Conservation (phyloP, 305 asterid genomes). For the Fraxinus sp. region DNA sequence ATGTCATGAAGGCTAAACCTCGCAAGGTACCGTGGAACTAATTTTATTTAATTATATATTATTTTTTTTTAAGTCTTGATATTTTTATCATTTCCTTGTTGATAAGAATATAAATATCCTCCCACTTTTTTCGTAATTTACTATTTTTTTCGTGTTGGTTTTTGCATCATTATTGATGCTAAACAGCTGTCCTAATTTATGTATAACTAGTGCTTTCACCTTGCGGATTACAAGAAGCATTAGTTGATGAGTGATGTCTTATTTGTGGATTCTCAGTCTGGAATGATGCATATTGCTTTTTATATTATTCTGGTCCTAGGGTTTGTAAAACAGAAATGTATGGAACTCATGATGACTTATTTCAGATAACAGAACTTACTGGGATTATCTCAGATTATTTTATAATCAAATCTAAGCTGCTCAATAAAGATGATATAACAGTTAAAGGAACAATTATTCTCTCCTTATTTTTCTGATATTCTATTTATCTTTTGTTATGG, state of each 20-base stretch:
- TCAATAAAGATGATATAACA: neutral
- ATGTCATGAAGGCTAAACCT: conserved; percentile 97
- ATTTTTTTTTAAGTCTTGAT: neutral
- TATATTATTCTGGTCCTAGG: conserved; percentile 2
- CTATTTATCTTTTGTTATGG: neutral
- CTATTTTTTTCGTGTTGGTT: conserved; percentile 6
- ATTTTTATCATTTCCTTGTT: neutral
- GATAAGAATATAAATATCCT: neutral
- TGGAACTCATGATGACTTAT: neutral
- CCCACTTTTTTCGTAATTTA: conserved; percentile 9
- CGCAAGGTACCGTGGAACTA: conserved; percentile 67
- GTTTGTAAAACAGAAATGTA: neutral
- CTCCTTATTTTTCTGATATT: neutral
- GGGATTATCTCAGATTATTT: neutral
- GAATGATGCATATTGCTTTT: neutral
- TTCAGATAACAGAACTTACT: neutral
- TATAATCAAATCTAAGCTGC: neutral
- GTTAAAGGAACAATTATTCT: neutral
- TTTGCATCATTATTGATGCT: conserved; percentile 3
- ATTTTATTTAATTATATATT: neutral
- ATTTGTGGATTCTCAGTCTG: neutral
- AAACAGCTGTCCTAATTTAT: conserved; percentile 5
- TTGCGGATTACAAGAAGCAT: conserved; percentile 1
- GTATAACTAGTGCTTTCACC: neutral
- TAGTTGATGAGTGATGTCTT: neutral